Conservation (phyloP, 129 eudicot species). For the Pseudognaphalium luteoalbum region DNA sequence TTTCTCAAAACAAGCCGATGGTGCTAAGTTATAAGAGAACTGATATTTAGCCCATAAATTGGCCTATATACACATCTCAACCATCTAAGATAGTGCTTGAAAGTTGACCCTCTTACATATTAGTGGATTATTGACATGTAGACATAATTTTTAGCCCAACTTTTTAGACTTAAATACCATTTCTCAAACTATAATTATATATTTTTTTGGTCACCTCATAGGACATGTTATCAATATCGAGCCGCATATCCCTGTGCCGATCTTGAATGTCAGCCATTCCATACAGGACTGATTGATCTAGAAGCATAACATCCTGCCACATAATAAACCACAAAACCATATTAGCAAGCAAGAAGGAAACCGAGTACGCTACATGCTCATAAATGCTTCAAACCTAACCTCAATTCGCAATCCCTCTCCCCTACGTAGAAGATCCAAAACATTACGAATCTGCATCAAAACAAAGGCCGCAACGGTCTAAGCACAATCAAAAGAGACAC, state of each 20-base stretch:
- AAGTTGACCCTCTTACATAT: no score
- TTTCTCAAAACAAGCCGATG: not conserved
- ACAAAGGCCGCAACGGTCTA: not conserved
- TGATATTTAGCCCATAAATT: not conserved
- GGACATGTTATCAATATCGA: constrained; percentile 96
- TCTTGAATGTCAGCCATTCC: constrained; percentile 84
- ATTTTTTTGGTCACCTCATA: constrained; percentile 61
- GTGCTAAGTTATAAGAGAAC: not conserved
- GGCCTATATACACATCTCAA: not conserved
- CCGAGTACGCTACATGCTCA: not conserved
- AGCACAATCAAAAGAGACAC: not conserved
- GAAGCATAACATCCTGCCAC: constrained; percentile 82
- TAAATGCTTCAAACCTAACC: constrained; percentile 41
- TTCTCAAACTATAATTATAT: not conserved
- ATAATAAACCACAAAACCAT: not conserved
- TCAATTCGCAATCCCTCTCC: constrained; percentile 90
- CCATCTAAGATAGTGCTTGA: not conserved
- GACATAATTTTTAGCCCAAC: not conserved
- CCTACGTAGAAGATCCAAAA: constrained; percentile 83
- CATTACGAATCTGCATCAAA: constrained; percentile 66
- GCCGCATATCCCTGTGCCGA: constrained; percentile 93
- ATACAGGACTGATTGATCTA: constrained; percentile 68
- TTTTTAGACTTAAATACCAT: not conserved
- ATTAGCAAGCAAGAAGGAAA: not conserved
- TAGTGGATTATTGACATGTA: not conserved